Base-by-base conservation (phyloP, 306 rosid species). In the Malus sieversii region DNA sequence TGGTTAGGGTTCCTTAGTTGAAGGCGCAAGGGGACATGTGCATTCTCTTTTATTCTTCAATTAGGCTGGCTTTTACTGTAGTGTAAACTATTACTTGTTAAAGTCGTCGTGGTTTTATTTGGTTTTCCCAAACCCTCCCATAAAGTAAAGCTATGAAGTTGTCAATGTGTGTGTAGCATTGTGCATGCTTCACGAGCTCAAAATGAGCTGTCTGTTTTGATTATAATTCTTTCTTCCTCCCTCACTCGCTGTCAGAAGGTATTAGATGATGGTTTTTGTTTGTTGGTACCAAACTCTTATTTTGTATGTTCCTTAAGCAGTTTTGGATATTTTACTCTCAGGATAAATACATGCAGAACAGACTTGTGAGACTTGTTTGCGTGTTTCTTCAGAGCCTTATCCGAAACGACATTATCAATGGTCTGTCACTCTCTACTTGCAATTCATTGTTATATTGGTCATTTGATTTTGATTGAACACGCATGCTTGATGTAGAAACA, bases 261-360 rank as follows among this genome's bases (percentile, higher is more conserved):
- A 66, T 33, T 35, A 20, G 23, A 16, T 11, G 16, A 73, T 19
- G n/a, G 29, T 25, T 18, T 16, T 23, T 42, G 29, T 60, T 23
- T 44, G n/a, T 45, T 61, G 30, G 14, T 63, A 63, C 13, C 4
- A 30, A 30, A 63, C 42, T 63, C 53, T 73, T 48, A 15, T 15
- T 48, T 48, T 48, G 55, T 14, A 48, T 1, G 5, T 16, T 48
- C 6, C 19, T 66, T 4, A 13, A 58, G 20, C 42, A 53, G 75
- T 35, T 14, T 15, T 38, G 42, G 55, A n/a, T 27, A 62, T 3
- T 55, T 27, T 38, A 84, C 35, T 48, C 61, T 72, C 93, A 95
- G 98, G 98, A 95, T 80, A 95, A 95, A 84, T 95, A 95, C 91
- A 92, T 95, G 98, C 98, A 95, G 85, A 95, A 95, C 90, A 87